phyloP scores from a whole-genome alignment of 306 rosid species.

The Pyrus pyrifolia region DNA sequence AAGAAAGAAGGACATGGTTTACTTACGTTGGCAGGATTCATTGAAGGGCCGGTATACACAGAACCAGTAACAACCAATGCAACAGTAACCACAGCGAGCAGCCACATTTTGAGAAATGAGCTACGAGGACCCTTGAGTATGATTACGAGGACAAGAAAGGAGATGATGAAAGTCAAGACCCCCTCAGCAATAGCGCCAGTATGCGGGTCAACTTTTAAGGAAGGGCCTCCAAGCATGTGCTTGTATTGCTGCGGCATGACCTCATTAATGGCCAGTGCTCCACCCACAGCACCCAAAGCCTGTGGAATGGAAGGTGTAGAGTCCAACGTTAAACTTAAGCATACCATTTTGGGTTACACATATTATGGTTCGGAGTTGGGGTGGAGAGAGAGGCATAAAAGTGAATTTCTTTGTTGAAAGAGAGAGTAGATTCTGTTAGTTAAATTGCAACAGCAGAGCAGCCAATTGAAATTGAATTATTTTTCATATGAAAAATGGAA shows the following conservation, averaged over 20 bases:
- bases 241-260: slow-evolving; percentile 54
- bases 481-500: neutral
- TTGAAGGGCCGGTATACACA: slow-evolving; percentile 73
- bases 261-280: slow-evolving; percentile 67
- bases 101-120: slow-evolving; percentile 47
- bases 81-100: slow-evolving; percentile 52
- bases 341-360: neutral
- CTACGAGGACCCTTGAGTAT: slow-evolving; percentile 71
- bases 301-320: slow-evolving; percentile 14
- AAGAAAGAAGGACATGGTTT: neutral
- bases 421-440: neutral
- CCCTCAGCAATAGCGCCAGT: slow-evolving; percentile 81
- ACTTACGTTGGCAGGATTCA: slow-evolving; percentile 93
- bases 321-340: neutral
- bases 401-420: neutral
- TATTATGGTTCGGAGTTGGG: neutral
- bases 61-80: slow-evolving; percentile 52
- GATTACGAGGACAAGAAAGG: slow-evolving; percentile 59
- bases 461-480: neutral
- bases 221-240: slow-evolving; percentile 79
- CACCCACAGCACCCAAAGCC: slow-evolving; percentile 87
- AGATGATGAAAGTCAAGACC: slow-evolving; percentile 64
- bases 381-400: neutral
- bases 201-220: slow-evolving; percentile 77
- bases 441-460: neutral